These are phyloP conservation scores for Ramaria sp. DNA, from an alignment of 768 basidiomycete genomes.

Conservation along the genomic window DNA sequence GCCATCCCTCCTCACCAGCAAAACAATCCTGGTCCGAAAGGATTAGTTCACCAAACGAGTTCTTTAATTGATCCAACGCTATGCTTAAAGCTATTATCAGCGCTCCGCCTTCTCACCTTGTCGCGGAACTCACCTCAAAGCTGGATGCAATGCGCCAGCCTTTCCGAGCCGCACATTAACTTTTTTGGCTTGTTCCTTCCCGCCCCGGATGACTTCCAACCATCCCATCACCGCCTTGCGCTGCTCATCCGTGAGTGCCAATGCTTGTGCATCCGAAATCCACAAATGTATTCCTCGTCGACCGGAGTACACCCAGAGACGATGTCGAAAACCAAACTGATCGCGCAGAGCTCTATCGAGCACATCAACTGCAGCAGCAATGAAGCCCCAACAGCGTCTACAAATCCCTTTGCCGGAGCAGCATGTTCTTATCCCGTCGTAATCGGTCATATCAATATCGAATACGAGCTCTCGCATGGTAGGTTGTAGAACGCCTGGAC, in stretches of 20 bases:
- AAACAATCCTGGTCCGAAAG: slow-evolving; percentile 84
- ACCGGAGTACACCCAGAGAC: slow-evolving; percentile 98
- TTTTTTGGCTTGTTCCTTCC: slow-evolving; percentile 73
- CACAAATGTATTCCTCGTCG: slow-evolving; percentile 97
- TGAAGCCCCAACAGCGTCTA: slow-evolving; percentile 88
- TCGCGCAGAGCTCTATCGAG: slow-evolving; percentile 70
- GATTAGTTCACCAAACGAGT: slow-evolving; percentile 55
- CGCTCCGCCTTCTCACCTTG: slow-evolving; percentile 7
- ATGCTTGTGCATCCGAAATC: slow-evolving; percentile 84
- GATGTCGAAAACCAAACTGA: slow-evolving; percentile 82
- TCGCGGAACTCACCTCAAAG: slow-evolving; percentile 44
- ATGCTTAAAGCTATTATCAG: slow-evolving; percentile 21
- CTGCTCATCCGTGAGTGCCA: slow-evolving; percentile 87
- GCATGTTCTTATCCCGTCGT: slow-evolving; percentile 90
- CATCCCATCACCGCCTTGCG: slow-evolving; percentile 79
- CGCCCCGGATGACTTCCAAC: slow-evolving; percentile 73
- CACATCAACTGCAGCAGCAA: slow-evolving; percentile 83
- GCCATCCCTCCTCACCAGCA: slow-evolving; percentile 53
- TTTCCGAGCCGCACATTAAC: slow-evolving; percentile 53
- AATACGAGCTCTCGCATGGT: slow-evolving; percentile 88
- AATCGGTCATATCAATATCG: slow-evolving; percentile 99
- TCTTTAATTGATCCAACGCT: slow-evolving; percentile 39
- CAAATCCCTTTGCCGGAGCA: slow-evolving; percentile 90
- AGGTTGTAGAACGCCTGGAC: slow-evolving; percentile 59
- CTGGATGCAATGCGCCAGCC: slow-evolving; percentile 49